Evolutionary conservation across 2,329 filamentous ascomycete genomes (phyloP), one percentile per base, ranked within the genome.

Genomic region (Beauveria scarabaeidicola): DNA sequence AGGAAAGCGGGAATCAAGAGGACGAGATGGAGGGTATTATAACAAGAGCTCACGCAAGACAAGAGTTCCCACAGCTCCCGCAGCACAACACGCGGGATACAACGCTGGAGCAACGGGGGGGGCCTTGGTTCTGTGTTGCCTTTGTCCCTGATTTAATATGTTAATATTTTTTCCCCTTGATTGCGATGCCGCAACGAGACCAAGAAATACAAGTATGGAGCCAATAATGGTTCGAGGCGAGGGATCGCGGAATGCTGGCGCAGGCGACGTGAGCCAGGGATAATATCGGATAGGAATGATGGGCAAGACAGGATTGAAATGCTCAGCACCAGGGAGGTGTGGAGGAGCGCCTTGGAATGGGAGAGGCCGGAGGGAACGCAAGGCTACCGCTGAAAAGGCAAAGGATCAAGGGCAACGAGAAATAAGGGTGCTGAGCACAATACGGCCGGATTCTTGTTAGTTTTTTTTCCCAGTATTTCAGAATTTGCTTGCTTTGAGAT

Each of bases 241-340:
- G 56, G 47, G 56, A 52, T 52, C 52, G 25, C 40, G 57, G 57
- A 59, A 59, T 59, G 57, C 27, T 59, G 57, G 57, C 57, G 56
- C 46, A 19, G 56, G 38, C 55, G 25, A 32, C 53, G n/a, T 47
- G 51, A 44, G 32, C 17, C 47, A 56, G 50, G 61, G 54, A 64
- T 60, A 60, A 63, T 53, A 52, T 58, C 55, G 62, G 61, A 61
- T 64, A 68, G 69, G 72, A 73, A 73, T 73, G 72, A 68, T 61
- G 69, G 63, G 66, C 70, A 67, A 73, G 72, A 73, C 71, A 73
- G 63, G 63, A 57, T 56, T 52, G 21, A n/a, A 51, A 36, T 21
- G n/a, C 17, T 8, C 17, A 41, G 32, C 19, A 36, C 44, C 43
- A 57, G 29, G 29, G 54, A 41, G 36, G 32, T 17, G 23, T n/a